Evolutionary conservation across 164 flowering plant species (phyloP).

Genomic region (Stephania cephalantha): DNA sequence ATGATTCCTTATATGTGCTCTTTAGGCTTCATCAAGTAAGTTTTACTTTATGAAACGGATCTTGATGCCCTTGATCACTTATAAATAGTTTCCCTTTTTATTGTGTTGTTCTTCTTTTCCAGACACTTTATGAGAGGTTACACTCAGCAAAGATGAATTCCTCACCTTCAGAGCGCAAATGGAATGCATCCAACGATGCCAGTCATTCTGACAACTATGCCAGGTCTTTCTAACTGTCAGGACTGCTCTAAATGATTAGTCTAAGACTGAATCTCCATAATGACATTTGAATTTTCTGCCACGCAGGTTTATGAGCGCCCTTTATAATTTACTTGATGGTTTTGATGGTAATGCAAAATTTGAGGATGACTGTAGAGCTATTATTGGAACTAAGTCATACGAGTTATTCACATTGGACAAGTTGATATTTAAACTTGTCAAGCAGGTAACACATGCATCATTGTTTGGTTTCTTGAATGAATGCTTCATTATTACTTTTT

Average conservation of each 20-base stretch:
- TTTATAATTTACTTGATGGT: slow-evolving; percentile 82
- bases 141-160: slow-evolving; percentile 78
- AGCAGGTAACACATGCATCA: slow-evolving; percentile 40
- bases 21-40: slow-evolving; percentile 95
- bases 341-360: slow-evolving; percentile 85
- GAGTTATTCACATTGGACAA: slow-evolving; percentile 90
- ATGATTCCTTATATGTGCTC: slow-evolving; percentile 86
- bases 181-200: slow-evolving; percentile 50
- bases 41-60: not conserved
- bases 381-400: slow-evolving; percentile 90
- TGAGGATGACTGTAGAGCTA: slow-evolving; percentile 94
- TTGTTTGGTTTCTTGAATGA: too few species aligned
- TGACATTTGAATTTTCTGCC: not conserved
- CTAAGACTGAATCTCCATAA: not conserved
- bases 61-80: not conserved
- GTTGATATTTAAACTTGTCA: slow-evolving; percentile 77
- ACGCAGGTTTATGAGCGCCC: slow-evolving; percentile 75
- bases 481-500: not conserved
- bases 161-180: slow-evolving; percentile 60
- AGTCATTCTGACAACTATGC: slow-evolving; percentile 59
- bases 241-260: not conserved
- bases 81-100: slow-evolving; percentile 4
- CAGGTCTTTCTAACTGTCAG: slow-evolving; percentile 36
- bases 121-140: slow-evolving; percentile 90
- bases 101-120: slow-evolving; percentile 8